Evolutionary conservation across 2,329 filamentous ascomycete genomes (phyloP).

Genomic region (Pyrenophora seminiperda): DNA sequence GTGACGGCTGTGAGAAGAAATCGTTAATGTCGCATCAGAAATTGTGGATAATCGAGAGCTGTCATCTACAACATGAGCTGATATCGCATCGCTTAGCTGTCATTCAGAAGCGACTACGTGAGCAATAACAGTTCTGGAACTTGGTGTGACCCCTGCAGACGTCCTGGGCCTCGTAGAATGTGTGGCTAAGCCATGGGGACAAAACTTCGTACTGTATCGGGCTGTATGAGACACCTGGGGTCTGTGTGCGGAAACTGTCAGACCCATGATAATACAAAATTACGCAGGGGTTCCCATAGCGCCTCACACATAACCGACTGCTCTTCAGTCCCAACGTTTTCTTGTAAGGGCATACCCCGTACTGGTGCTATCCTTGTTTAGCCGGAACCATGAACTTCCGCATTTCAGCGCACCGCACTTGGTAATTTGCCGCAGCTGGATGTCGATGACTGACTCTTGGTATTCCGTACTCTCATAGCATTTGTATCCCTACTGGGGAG

Average conservation of each 20-base stretch:
- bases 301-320: background rate
- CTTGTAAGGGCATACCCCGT: background rate
- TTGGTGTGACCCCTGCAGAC: conserved; percentile 9
- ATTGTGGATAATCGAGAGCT: conserved; percentile 8
- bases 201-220: too few relatives aligned
- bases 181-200: conserved; percentile 26
- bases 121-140: conserved; percentile 15
- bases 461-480: too few relatives aligned
- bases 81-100: conserved; percentile 8
- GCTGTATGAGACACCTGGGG: too few relatives aligned
- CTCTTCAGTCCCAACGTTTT: background rate
- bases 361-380: background rate
- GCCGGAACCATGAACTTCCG: background rate
- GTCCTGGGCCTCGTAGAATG: background rate
- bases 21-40: background rate
- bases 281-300: too few relatives aligned
- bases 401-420: background rate
- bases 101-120: conserved; percentile 15
- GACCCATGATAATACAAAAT: too few relatives aligned
- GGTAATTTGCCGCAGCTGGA: background rate
- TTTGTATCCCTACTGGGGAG: background rate
- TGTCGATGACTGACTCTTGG: too few relatives aligned
- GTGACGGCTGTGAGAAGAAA: background rate
- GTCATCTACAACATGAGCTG: too few relatives aligned
- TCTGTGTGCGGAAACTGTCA: too few relatives aligned